Evolutionary conservation across 2,329 filamentous ascomycete genomes (phyloP), one percentile per base, ranked within the genome.

Genomic region (Xylariales sp.): DNA sequence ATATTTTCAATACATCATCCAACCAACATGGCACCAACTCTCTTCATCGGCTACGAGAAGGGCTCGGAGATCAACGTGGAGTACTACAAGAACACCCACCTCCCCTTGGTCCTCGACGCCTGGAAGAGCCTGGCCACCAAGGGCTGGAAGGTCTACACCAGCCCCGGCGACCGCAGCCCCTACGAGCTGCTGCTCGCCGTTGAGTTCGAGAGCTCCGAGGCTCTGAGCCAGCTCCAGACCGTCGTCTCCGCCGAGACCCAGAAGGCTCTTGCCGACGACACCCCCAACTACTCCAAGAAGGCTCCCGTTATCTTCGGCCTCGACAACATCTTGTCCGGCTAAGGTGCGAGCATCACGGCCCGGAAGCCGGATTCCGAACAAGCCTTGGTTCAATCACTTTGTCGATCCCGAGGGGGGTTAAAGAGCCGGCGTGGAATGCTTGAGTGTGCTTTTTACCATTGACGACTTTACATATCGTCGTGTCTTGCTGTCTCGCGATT

Each of bases 81-180:
- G 27, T 43, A 45, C 38, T 45, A 43, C 35, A 15, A 33, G 5
- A 40, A 31, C 40, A 43, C 29, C 38, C 43, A 45, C 34, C 32
- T 43, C 6, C 34, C 41, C 2, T 19, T 19, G 19, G 43, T 29
- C 10, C 19, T 35, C 7, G 27, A 31, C 16, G 32, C n/a, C 28
- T 45, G 41, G 34, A 18, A 34, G 29, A n/a, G n/a, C n/a, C n/a
- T n/a, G n/a, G 16, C 29, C 17, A 25, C 31, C 37, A 32, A 30
- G n/a, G 16, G 23, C 25, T 43, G 31, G 29, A 38, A 35, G 13
- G 12, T 45, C 24, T 16, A 25, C 17, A 33, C 32, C 5, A 28
- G 29, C 12, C 17, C 18, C 15, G 40, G 19, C 16, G 40, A 29
- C 17, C 15, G 10, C 19, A 27, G 32, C 32, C 40, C 41, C 18